These are phyloP conservation scores for Candida qinlingensis DNA, from an alignment of 805 yeast genomes.

Conservation along the genomic window DNA sequence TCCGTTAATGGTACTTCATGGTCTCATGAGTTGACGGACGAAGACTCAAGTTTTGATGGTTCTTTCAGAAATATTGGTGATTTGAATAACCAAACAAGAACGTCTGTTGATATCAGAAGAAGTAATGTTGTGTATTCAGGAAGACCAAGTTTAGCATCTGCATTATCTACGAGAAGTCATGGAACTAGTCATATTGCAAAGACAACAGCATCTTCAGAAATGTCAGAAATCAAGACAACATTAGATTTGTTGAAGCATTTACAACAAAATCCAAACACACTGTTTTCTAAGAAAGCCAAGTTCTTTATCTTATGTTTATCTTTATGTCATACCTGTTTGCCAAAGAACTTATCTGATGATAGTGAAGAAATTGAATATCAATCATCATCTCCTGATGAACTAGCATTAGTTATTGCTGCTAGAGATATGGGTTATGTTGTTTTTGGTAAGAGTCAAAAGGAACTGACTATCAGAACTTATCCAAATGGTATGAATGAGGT, in stretches of 20 bases:
- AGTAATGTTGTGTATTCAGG: conserved; percentile 40
- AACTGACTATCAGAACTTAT: conserved; percentile 65
- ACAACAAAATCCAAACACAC: conserved; percentile 63
- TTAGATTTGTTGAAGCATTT: conserved; percentile 62
- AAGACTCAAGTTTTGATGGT: conserved; percentile 16
- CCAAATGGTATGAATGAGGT: conserved; percentile 73
- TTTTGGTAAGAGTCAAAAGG: conserved; percentile 55
- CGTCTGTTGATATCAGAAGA: conserved; percentile 36
- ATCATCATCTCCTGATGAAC: conserved; percentile 94
- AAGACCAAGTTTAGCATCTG: conserved; percentile 54
- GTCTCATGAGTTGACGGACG: conserved; percentile 62
- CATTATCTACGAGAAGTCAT: conserved; percentile 19
- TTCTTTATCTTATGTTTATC: conserved; percentile 81
- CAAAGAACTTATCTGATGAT: conserved; percentile 42
- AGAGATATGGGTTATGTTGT: conserved; percentile 92
- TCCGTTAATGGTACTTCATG: conserved; percentile 86
- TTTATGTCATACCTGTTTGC: conserved; percentile 85
- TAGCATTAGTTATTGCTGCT: conserved; percentile 91
- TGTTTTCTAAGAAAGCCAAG: conserved; percentile 66
- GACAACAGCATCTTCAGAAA: not conserved
- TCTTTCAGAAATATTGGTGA: not conserved
- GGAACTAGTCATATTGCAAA: not conserved
- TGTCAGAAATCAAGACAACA: conserved; percentile 42
- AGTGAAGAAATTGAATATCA: conserved; percentile 66
- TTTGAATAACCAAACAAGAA: conserved; percentile 16